Percentiles rank a stretch among this genome's conserved stretches.
phyloP scores from a whole-genome alignment of 805 yeast species.

The Nakazawaea wyomingensis region DNA sequence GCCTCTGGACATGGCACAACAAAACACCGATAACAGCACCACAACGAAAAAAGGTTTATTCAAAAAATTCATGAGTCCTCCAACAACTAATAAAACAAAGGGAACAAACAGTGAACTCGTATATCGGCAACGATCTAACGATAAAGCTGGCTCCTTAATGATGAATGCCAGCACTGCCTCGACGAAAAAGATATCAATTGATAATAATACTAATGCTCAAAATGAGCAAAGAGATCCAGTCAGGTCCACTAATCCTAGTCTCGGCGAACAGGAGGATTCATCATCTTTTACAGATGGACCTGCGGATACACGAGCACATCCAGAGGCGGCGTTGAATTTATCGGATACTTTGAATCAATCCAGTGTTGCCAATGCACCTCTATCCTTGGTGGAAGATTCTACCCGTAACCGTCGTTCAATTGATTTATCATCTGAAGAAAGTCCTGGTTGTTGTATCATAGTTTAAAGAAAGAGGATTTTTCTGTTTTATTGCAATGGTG shows the following conservation, averaged over 20 bases:
- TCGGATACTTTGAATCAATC: background rate
- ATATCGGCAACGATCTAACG: background rate
- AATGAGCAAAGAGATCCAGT: too few relatives aligned
- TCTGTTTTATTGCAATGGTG: too few relatives aligned
- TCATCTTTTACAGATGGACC: background rate
- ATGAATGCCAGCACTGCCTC: background rate
- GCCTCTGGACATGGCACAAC: constrained; percentile 20
- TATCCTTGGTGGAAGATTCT: background rate
- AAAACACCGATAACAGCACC: background rate
- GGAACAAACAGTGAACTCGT: constrained; percentile 1
- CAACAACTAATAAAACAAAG: constrained; percentile 2
- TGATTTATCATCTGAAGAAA: background rate
- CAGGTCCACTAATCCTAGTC: too few relatives aligned
- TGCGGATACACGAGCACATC: background rate
- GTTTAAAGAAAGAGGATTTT: too few relatives aligned
- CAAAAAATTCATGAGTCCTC: constrained; percentile 5
- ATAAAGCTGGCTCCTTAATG: background rate
- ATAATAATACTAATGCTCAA: too few relatives aligned
- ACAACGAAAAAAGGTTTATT: background rate
- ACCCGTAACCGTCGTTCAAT: background rate
- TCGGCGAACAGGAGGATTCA: background rate
- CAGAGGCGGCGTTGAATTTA: background rate
- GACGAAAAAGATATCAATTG: background rate
- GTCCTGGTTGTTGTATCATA: background rate
- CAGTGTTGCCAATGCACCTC: background rate